A percentile compares a stretch with the other conserved stretches of the same genome.
These are phyloP conservation scores for Pichia inconspicua DNA, from an alignment of 1,139 yeast species.

Conservation along the genomic window DNA sequence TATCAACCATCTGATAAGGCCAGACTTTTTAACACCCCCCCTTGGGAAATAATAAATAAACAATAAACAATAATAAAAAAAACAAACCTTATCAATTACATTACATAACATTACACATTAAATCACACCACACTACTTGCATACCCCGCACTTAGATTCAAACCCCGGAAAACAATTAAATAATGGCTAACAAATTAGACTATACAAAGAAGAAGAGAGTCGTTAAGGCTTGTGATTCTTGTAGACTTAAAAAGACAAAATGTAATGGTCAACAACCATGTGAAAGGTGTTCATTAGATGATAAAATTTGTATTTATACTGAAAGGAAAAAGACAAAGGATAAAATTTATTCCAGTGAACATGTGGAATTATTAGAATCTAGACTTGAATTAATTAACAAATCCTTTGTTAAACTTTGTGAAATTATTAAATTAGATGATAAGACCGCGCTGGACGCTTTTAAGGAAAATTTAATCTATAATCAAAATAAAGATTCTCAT, in stretches of 20 bases:
- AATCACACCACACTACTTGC: no score
- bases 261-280: slow-evolving; percentile 75
- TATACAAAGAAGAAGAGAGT: slow-evolving; percentile 49
- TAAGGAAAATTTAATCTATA: slow-evolving; percentile 17
- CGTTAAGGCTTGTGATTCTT: slow-evolving; percentile 76
- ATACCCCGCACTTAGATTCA: no score
- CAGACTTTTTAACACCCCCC: no score
- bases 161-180: not conserved
- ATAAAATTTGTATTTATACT: slow-evolving; percentile 68
- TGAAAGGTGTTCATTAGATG: slow-evolving; percentile 57
- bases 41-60: no score
- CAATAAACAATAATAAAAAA: no score
- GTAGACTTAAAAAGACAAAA: slow-evolving; percentile 66
- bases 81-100: no score
- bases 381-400: slow-evolving; percentile 55
- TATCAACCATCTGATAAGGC: no score
- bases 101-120: no score
- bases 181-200: not conserved
- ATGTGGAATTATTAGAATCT: slow-evolving; percentile 65
- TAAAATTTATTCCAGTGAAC: slow-evolving; percentile 54
- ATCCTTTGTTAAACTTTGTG: slow-evolving; percentile 38
- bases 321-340: slow-evolving; percentile 59
- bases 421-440: slow-evolving; percentile 29
- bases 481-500: slow-evolving; percentile 17
- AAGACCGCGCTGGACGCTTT: slow-evolving; percentile 15